Evolutionary conservation across 2,329 filamentous ascomycete genomes (phyloP).

Genomic region (Domatiomyces globalis): DNA sequence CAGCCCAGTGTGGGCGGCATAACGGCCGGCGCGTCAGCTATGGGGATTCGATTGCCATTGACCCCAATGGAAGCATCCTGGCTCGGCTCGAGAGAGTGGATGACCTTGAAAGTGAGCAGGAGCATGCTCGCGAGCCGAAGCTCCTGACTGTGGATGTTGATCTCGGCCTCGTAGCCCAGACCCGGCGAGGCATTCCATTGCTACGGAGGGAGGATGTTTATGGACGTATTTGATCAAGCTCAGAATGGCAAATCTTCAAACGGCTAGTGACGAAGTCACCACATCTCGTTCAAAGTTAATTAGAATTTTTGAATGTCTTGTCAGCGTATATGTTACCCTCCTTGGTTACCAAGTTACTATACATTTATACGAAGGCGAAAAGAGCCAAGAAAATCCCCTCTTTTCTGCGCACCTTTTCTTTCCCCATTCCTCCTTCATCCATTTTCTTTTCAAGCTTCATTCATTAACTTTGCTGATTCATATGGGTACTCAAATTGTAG

Average conservation of each 20-base stretch:
- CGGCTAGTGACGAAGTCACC: no score
- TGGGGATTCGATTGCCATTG: conserved; percentile 71
- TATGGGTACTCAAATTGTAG: conserved; percentile 32
- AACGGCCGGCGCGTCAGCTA: conserved; percentile 69
- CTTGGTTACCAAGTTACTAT: no score
- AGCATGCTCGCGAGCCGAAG: conserved; percentile 26
- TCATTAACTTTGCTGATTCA: conserved; percentile 18
- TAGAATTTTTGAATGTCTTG: no score
- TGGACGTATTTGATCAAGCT: conserved; percentile 23
- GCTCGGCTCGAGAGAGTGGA: conserved; percentile 41
- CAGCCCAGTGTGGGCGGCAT: conserved; percentile 65
- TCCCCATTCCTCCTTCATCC: no score
- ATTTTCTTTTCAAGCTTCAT: no score
- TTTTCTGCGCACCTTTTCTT: background rate
- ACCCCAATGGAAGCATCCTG: conserved; percentile 71
- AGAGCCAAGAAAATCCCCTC: no score
- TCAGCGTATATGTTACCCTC: no score
- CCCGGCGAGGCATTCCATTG: conserved; percentile 44
- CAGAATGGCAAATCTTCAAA: no score
- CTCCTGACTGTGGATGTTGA: conserved; percentile 42
- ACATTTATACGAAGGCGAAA: no score
- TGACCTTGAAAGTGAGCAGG: conserved; percentile 25
- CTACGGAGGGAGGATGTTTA: conserved; percentile 41
- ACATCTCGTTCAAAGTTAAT: no score
- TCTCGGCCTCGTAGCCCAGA: conserved; percentile 36